A percentile compares a stretch with the other conserved stretches of the same genome.
phyloP scores from a whole-genome alignment of 225 moss, liverwort and hornwort species.

The Rhytidiadelphus loreus region DNA sequence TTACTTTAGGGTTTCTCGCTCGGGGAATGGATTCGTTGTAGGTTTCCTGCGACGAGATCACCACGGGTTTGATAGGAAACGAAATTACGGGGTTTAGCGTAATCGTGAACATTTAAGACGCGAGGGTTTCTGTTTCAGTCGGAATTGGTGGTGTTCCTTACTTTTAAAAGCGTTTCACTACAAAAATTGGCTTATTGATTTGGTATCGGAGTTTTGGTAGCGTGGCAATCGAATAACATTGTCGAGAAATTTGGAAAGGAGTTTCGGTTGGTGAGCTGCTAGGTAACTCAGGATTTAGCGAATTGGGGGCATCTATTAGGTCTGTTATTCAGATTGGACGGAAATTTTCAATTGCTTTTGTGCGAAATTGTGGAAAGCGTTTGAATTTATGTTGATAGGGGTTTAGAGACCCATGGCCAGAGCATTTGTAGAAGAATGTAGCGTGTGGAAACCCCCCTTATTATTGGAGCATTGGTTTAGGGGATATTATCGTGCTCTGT shows the following conservation, averaged over 20 bases:
- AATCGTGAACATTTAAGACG: not conserved
- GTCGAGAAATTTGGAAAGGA: not conserved
- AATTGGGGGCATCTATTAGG: not conserved
- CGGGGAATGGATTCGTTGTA: not conserved
- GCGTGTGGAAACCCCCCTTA: not conserved
- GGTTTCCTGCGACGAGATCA: not conserved
- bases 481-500: not conserved
- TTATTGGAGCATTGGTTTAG: not conserved
- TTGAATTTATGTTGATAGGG: not conserved
- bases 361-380: not conserved
- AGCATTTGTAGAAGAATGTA: not conserved
- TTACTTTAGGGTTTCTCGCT: not conserved
- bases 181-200: not conserved
- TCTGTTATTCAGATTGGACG: not conserved
- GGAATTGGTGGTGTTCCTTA: not conserved
- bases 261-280: not conserved
- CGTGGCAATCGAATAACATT: not conserved
- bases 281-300: not conserved
- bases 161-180: not conserved
- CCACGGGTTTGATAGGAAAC: not conserved
- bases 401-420: not conserved
- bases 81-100: not conserved
- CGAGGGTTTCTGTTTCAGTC: constrained; percentile 10
- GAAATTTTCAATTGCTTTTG: not conserved
- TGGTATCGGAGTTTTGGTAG: not conserved